These are phyloP conservation scores for Aspergillus candidus DNA, from an alignment of 2,329 filamentous ascomycete genomes.

Conservation along the genomic window DNA sequence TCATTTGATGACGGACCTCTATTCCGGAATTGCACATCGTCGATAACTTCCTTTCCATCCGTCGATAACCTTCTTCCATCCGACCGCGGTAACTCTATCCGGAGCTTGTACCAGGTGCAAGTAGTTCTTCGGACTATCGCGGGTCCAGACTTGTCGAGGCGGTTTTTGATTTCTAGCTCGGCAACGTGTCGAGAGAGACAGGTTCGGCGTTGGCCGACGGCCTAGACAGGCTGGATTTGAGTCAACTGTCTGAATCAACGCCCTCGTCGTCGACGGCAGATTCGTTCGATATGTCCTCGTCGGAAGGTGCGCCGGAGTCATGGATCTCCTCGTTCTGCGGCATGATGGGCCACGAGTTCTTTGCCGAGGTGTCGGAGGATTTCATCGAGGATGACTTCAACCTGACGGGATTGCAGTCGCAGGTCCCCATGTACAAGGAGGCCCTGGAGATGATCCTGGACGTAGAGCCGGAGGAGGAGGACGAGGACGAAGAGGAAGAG, in stretches of 20 bases:
- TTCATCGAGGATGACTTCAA: slow-evolving; percentile 99
- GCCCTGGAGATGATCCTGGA: slow-evolving; percentile 98
- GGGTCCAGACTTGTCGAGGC: slow-evolving; percentile 7
- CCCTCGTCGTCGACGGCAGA: slow-evolving; percentile 33
- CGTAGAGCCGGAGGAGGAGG: slow-evolving; percentile 86
- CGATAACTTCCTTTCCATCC: too few species aligned
- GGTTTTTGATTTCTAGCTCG: slow-evolving; percentile 20
- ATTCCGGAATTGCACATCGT: too few species aligned
- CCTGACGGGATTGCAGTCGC: slow-evolving; percentile 85
- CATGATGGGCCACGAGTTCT: slow-evolving; percentile 94
- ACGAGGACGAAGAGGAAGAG: slow-evolving; percentile 60
- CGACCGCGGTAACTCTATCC: too few species aligned
- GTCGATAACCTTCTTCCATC: too few species aligned
- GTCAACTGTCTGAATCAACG: slow-evolving; percentile 41
- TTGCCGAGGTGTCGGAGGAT: slow-evolving; percentile 96
- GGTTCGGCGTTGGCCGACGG: slow-evolving; percentile 42
- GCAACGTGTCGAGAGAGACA: slow-evolving; percentile 43
- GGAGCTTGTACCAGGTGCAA: slow-evolving; percentile 9
- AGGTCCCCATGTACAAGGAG: slow-evolving; percentile 99
- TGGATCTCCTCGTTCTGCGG: slow-evolving; percentile 99
- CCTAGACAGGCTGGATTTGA: slow-evolving; percentile 44
- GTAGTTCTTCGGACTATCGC: slow-evolving; percentile 6
- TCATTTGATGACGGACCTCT: neutral
- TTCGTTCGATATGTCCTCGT: slow-evolving; percentile 41
- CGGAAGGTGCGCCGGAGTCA: slow-evolving; percentile 61